Percentiles rank a stretch among this genome's conserved stretches.
Evolutionary conservation across 192 early-diverging fungal genomes (phyloP).

Genomic region (Piromyces finnis): DNA sequence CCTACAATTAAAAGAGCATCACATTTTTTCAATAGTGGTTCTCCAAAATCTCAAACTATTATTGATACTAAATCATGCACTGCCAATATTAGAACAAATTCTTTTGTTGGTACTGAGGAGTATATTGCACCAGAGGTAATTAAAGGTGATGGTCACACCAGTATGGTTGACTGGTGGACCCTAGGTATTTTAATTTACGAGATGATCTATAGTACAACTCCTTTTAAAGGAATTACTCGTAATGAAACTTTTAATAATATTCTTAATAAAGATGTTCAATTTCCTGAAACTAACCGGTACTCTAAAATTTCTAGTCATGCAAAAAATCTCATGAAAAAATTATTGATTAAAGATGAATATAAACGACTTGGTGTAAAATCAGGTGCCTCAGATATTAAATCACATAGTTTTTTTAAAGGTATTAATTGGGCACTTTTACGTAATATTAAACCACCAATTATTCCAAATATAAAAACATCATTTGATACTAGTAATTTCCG

Average conservation of each 20-base stretch:
- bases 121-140: constrained; percentile 75
- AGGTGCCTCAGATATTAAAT: constrained; percentile 87
- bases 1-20: constrained; percentile 31
- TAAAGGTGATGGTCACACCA: constrained; percentile 83
- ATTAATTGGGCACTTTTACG: constrained; percentile 86
- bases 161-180: constrained; percentile 91
- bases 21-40: constrained; percentile 2
- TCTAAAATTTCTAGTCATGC: background rate
- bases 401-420: constrained; percentile 74
- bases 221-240: constrained; percentile 87
- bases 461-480: constrained; percentile 23
- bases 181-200: constrained; percentile 93
- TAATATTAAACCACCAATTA: constrained; percentile 67
- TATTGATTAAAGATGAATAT: constrained; percentile 80
- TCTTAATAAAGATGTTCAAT: constrained; percentile 57
- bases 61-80: constrained; percentile 83
- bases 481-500: constrained; percentile 51
- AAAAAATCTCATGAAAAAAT: constrained; percentile 61
- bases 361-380: constrained; percentile 68
- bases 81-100: constrained; percentile 75
- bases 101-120: constrained; percentile 91
- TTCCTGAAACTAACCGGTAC: constrained; percentile 20
- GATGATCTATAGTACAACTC: constrained; percentile 90
- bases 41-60: constrained; percentile 17
- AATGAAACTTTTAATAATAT: constrained; percentile 79